Base-by-base conservation (phyloP, 179 eudicot genomes). In the Silene noctiflora region DNA sequence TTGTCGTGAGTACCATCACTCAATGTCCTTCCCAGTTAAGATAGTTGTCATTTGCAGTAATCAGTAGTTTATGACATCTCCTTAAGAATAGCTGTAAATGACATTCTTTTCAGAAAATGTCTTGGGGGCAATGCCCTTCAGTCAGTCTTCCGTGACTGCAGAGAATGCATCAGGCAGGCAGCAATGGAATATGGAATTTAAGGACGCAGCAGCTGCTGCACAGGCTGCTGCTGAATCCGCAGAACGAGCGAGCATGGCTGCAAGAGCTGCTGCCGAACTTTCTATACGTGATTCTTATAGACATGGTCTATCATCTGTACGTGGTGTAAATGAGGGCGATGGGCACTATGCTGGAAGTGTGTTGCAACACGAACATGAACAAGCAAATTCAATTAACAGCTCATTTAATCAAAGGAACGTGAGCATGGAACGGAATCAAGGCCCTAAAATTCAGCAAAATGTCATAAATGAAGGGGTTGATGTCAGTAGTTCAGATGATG, bases 181-280 rank as follows among this genome's bases (percentile, higher is more conserved):
- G 58, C 81, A 78, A n/a, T 88, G 92, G 92, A 84, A 82, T 59
- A 85, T 91, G 96, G 91, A 88, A 78, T 94, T 89, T 65, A 89
- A 86, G 83, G 96, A 92, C 85, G 98, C 97, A 73, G 76, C 90
- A 19, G 86, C 92, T 78, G 98, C 98, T 69, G 98, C 98, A 67
- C 87, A 88, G 74, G 96, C 98, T 72, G 98, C 98, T 76, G 98
- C 97, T 46, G 94, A 88, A 85, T 85, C 97, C 71, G 97, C 98
- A 51, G 98, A 92, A 84, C 82, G 70, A 67, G 98, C 98, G 64
- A 89, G 94, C 82, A 80, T 84, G 83, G 98, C 98, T 81, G 98
- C 98, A 56, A 86, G 90, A 87, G 98, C 96, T 74, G 98, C 98
- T 67, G 97, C 94, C 17, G 91, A 87, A 81, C 84, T 92, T 77